Percentiles rank a stretch among this genome's conserved stretches.
Evolutionary conservation across 108 stramenopile genomes (phyloP).

Genomic region (Skeletonema costatum): DNA sequence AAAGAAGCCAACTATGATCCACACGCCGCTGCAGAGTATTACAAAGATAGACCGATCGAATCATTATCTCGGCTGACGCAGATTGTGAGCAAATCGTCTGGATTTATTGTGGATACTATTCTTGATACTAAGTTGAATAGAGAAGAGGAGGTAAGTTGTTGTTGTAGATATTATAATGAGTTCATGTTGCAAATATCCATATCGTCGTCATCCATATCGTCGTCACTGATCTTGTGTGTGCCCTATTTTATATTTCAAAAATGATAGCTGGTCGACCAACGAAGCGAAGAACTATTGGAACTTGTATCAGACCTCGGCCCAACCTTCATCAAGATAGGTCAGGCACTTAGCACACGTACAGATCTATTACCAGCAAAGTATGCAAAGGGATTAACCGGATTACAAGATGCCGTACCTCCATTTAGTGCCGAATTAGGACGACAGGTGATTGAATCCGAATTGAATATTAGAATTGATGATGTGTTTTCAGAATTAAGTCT

Average conservation of each 20-base stretch:
- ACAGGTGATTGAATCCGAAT: constrained; percentile 61
- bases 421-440: constrained; percentile 54
- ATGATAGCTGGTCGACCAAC: constrained; percentile 10
- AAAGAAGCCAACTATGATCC: constrained; percentile 26
- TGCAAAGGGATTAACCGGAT: constrained; percentile 57
- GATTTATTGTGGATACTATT: constrained; percentile 10
- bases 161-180: not conserved
- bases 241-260: not conserved
- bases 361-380: constrained; percentile 78
- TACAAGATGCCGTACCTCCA: constrained; percentile 85
- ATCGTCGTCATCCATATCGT: not conserved
- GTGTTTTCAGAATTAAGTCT: constrained; percentile 49
- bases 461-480: constrained; percentile 46
- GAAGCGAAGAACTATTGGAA: constrained; percentile 53
- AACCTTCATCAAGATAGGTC: constrained; percentile 80
- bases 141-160: not conserved
- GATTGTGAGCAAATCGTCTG: constrained; percentile 21
- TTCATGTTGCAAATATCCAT: not conserved
- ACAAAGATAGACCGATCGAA: constrained; percentile 10
- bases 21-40: constrained; percentile 23
- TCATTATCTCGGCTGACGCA: constrained; percentile 5
- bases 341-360: constrained; percentile 74
- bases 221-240: not conserved
- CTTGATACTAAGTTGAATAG: constrained; percentile 13
- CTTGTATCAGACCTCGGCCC: constrained; percentile 61